Evolutionary conservation across 2,329 filamentous ascomycete species (phyloP), one percentile per base, ranked within the genome.

Genomic region (Fulvia fulva): DNA sequence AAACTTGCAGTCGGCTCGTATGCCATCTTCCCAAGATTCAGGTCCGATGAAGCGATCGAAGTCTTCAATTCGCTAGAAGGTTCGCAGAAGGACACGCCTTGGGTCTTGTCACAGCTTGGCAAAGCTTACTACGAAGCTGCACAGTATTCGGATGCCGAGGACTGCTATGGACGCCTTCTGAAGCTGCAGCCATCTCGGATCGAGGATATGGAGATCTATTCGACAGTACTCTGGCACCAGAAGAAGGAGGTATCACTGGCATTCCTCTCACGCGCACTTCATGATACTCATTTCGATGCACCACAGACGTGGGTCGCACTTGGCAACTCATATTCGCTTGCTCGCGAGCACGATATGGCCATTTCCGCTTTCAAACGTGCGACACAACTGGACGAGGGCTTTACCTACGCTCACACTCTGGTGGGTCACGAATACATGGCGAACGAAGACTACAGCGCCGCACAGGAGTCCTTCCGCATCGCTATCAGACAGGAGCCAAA

Each of bases 141-240:
- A 9, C 84, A 88, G 64, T 97, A 97, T 71, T 78, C 80, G 1
- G 90, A 96, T 63, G 91, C 94, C 2, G 93, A 96, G 71, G 90
- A 89, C 63, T 89, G 87, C 68, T 99, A 96, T 73, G 82, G 86
- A 58, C 86, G 87, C 56, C 84, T 99, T 64, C 87, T 91, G 52
- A 83, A 87, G 30, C 81, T 94, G 65, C 87, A 90, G 12, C 93
- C 93, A 0, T 89, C 90, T 1, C 86, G 90, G 3, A 81, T 95
- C 46, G 89, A 96, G 70, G 92, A 97, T 70, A 97, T 97, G 92
- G 94, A 99, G 71, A 87, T 97, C 34, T 99, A 96, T 75, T 97
- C 93, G 14, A 99, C 94, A 0, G 88, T 96, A n/a, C 81, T 99
- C n/a, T 99, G 95, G 94, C 92, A 97, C 73, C 78, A 97, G 62